Evolutionary conservation across 179 eudicot species (phyloP).

Genomic region (Kewa caespitosa): DNA sequence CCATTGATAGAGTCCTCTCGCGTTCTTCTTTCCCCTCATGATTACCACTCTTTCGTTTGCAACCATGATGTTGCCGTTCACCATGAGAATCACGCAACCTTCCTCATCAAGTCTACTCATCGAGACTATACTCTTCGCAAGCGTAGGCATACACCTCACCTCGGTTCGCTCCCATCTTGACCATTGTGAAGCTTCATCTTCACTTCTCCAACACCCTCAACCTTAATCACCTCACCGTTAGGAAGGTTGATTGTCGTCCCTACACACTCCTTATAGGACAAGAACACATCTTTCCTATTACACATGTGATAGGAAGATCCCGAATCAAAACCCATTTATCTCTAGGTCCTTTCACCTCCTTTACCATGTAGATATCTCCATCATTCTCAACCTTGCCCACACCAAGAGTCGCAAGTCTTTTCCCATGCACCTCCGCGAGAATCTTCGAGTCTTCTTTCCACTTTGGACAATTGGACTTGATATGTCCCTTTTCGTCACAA

Average conservation of each 20-base stretch:
- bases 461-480: neutral
- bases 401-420: neutral
- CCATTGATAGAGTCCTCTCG: too few relatives aligned
- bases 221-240: neutral
- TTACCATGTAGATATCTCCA: neutral
- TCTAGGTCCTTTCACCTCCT: neutral
- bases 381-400: neutral
- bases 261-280: neutral
- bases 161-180: neutral
- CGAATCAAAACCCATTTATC: neutral
- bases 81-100: too few relatives aligned
- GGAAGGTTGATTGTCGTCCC: neutral
- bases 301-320: neutral
- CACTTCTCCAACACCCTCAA: neutral
- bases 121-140: too few relatives aligned
- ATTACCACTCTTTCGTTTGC: too few relatives aligned
- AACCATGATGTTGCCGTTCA: too few relatives aligned
- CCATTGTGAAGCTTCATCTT: neutral
- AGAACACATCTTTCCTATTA: neutral
- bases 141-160: too few relatives aligned
- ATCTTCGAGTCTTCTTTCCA: neutral
- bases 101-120: too few relatives aligned
- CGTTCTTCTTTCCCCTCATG: too few relatives aligned
- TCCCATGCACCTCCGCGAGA: neutral
- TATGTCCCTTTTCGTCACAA: neutral